These are phyloP conservation scores for Mycosphaerella arachidis DNA, from an alignment of 2,329 filamentous ascomycete genomes.

Conservation along the genomic window DNA sequence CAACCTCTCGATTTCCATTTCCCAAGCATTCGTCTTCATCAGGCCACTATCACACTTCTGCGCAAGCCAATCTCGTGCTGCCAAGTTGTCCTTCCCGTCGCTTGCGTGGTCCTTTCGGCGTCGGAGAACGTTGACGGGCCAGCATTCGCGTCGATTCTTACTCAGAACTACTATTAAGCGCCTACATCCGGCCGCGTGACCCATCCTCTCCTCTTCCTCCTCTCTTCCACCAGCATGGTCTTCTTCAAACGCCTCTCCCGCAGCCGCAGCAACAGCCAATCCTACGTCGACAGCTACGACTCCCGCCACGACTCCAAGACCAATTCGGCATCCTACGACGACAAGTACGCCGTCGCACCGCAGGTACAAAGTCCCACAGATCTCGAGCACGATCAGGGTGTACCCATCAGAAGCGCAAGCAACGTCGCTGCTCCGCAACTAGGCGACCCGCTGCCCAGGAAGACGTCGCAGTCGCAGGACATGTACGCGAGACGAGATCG, in stretches of 20 bases:
- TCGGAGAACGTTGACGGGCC: not conserved
- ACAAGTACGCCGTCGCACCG: constrained; percentile 35
- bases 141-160: not conserved
- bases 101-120: not conserved
- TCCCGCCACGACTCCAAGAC: constrained; percentile 39
- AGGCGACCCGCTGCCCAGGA: constrained; percentile 21
- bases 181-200: not conserved
- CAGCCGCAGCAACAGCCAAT: constrained; percentile 46
- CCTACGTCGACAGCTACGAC: constrained; percentile 46
- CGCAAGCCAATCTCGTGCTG: not conserved
- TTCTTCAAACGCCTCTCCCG: constrained; percentile 48
- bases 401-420: constrained; percentile 32
- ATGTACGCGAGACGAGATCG: constrained; percentile 45
- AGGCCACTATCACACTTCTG: not conserved
- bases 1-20: not conserved
- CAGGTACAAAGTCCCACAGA: constrained; percentile 12
- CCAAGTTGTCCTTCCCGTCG: not conserved
- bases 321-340: constrained; percentile 45
- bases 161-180: not conserved
- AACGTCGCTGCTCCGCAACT: constrained; percentile 23
- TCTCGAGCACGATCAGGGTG: constrained; percentile 31
- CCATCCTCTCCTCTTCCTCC: not conserved
- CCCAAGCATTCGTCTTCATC: not conserved
- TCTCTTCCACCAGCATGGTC: constrained; percentile 28
- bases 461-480: constrained; percentile 26